These are phyloP conservation scores for Tilletia horrida DNA, from an alignment of 1,284 basidiomycete species.

Conservation along the genomic window DNA sequence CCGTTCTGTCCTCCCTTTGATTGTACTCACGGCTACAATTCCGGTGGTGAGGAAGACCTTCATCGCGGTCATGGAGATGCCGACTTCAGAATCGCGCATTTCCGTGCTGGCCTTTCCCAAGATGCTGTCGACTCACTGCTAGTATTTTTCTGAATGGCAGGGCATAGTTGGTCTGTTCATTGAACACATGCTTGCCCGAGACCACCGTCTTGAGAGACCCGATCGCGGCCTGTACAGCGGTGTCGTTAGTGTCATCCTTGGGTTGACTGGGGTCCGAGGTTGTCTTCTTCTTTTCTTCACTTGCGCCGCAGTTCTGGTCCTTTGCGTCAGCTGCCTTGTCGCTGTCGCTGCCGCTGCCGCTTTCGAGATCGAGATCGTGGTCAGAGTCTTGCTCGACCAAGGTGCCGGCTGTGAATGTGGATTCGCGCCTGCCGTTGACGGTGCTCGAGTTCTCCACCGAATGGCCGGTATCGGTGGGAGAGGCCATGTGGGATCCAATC, in stretches of 20 bases:
- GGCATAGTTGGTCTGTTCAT: neutral
- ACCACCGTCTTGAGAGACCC: neutral
- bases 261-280: neutral
- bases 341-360: neutral
- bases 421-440: neutral
- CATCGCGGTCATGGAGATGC: no score
- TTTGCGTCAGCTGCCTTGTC: neutral
- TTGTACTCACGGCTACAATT: no score
- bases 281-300: neutral
- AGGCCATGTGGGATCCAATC: no score
- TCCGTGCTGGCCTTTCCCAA: no score
- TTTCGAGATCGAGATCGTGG: neutral
- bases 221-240: neutral
- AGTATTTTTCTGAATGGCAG: neutral
- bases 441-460: neutral
- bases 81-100: no score
- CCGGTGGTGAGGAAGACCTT: no score
- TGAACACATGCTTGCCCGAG: neutral
- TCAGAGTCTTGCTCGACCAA: neutral
- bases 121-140: no score
- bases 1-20: no score
- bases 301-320: neutral
- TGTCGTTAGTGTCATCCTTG: neutral
- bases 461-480: no score
- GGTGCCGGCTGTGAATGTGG: neutral